Conservation (phyloP, 345 rosid species). For the Arabidopsis arenosa region DNA sequence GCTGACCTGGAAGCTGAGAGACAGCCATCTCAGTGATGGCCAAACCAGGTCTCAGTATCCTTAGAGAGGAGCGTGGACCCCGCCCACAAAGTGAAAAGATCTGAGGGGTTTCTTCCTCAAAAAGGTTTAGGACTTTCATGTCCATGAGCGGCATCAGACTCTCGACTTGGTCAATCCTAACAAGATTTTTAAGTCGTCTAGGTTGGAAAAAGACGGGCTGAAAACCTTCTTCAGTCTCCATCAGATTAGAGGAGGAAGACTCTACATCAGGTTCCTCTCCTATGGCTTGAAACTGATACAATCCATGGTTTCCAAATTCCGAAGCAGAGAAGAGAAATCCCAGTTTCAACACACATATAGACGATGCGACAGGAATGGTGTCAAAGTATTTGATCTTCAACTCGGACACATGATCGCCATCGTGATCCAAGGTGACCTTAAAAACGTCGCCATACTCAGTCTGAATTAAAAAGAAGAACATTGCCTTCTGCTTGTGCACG, state of each 20-base stretch:
- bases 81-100: conserved; percentile 90
- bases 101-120: conserved; percentile 99
- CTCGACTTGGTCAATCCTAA: conserved; percentile 93
- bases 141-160: conserved; percentile 99
- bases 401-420: conserved; percentile 73
- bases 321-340: conserved; percentile 94
- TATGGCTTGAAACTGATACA: conserved; percentile 93
- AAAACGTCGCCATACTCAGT: conserved; percentile 94
- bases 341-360: conserved; percentile 88
- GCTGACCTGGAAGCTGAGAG: conserved; percentile 98
- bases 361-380: conserved; percentile 83
- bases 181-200: conserved; percentile 87
- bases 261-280: conserved; percentile 93
- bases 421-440: conserved; percentile 84
- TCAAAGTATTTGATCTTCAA: conserved; percentile 95
- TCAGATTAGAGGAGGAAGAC: conserved; percentile 82
- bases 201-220: conserved; percentile 97
- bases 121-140: conserved; percentile 85
- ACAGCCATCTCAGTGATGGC: conserved; percentile 98
- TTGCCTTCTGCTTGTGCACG: conserved; percentile 80
- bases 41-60: conserved; percentile 93
- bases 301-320: conserved; percentile 94
- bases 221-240: conserved; percentile 98
- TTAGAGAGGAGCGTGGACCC: conserved; percentile 93
- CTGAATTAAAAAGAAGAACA: conserved; percentile 96